Base-by-base conservation (phyloP, 2,329 filamentous ascomycete species). In the Simplicillium aogashimaense region DNA sequence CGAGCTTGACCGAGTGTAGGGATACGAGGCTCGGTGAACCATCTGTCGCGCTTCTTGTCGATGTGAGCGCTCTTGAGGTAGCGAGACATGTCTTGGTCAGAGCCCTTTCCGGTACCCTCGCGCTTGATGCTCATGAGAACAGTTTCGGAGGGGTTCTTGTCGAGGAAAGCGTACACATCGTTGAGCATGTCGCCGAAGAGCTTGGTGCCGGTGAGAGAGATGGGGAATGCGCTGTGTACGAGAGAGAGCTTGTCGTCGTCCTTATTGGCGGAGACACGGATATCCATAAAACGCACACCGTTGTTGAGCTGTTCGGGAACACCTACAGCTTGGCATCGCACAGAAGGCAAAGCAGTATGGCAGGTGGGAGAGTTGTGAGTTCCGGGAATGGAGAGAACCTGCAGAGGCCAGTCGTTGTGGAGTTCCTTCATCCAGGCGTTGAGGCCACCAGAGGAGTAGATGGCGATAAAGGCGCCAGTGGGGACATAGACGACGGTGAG, bases 331-430 rank as follows among this genome's bases (percentile, higher is more conserved):
- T 98, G 92, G 61, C 92, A 97, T 31, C 92, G 83, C 30, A 97
- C 92, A 1, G 87, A 94, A 1, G 92, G 92, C 5, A 95, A 74
- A 11, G 92, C 89, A 37, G 77, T 74, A 67, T 94, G 74, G 64
- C 77, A 83, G 9, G 89, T 94, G 7, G 92, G 86, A 14, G 85
- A 86, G 65, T 98, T 97, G 69, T 98, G 92, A 0, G 92, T 95
- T 47, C 92, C 92, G 0, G 92, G 92, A 46, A 97, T 92, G 37
- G 84, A 92, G 37, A 98, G 76, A 3, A 82, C 74, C 1, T 86
- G 84, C 4, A 97, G 69, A 2, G 86, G 79, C 38, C 78, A 82
- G 15, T 78, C 72, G 53, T 89, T 76, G 44, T 73, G 69, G 33
- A 97, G 70, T 45, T 80, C 72, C 42, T 70, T 63, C 89, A 97